A percentile compares a stretch with the other conserved stretches of the same genome.
phyloP scores from a whole-genome alignment of 108 stramenopile species.

The Fragilariopsis cylindrus region DNA sequence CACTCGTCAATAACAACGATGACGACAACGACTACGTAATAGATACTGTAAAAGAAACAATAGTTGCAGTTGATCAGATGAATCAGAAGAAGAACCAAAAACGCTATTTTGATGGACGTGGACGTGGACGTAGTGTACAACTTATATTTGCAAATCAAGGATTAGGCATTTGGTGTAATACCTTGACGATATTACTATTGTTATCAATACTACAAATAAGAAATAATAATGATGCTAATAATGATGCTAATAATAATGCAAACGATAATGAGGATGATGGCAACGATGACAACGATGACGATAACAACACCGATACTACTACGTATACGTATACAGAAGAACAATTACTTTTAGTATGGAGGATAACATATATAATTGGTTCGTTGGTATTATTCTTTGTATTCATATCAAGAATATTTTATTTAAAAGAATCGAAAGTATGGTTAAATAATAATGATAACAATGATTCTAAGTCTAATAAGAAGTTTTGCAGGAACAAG shows the following conservation, averaged over 20 bases:
- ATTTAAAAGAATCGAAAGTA: neutral
- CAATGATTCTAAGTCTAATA: neutral
- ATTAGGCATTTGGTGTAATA: conserved; percentile 67
- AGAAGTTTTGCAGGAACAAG: neutral
- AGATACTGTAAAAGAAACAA: neutral
- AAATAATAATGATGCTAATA: neutral
- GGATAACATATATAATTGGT: conserved; percentile 61
- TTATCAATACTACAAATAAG: conserved; percentile 34
- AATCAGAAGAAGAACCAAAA: too few species aligned
- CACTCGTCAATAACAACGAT: too few species aligned
- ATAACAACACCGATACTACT: conserved; percentile 51
- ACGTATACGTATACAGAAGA: conserved; percentile 46
- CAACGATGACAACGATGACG: conserved; percentile 54
- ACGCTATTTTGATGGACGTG: too few species aligned
- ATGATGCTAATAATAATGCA: conserved; percentile 22
- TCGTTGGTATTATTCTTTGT: conserved; percentile 23
- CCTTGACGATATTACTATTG: conserved; percentile 43
- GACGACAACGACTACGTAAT: neutral
- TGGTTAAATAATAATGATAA: too few species aligned
- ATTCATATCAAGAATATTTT: conserved; percentile 30
- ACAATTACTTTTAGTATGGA: conserved; percentile 61
- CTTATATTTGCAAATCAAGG: conserved; percentile 80
- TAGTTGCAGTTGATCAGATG: neutral
- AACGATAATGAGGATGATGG: conserved; percentile 21
- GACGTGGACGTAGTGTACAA: conserved; percentile 57